These are phyloP conservation scores for Candida arabinofermentans DNA, from an alignment of 805 yeast species.

Conservation along the genomic window DNA sequence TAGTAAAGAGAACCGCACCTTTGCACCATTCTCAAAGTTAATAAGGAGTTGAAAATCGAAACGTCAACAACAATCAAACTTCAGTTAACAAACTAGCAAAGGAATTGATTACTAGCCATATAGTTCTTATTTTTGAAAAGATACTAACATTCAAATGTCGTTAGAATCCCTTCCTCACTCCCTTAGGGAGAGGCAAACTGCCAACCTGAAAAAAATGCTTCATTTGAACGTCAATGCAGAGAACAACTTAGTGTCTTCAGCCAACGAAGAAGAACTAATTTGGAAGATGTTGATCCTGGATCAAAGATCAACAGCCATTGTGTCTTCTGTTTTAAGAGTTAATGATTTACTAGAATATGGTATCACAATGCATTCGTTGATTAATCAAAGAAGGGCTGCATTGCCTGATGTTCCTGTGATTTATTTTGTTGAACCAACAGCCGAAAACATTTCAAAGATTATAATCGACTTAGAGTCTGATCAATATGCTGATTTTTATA, in stretches of 20 bases:
- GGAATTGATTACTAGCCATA: not conserved
- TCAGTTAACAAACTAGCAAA: not conserved
- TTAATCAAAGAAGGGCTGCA: slow-evolving; percentile 69
- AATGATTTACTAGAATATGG: slow-evolving; percentile 89
- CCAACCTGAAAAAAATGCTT: slow-evolving; percentile 73
- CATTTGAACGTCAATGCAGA: slow-evolving; percentile 76
- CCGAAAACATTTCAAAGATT: slow-evolving; percentile 65
- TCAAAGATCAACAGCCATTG: slow-evolving; percentile 71
- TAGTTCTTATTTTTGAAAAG: not conserved
- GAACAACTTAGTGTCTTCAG: slow-evolving; percentile 45
- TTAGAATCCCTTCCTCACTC: slow-evolving; percentile 16
- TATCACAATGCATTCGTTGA: slow-evolving; percentile 81
- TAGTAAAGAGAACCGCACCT: too few species aligned
- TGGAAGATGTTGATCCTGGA: slow-evolving; percentile 95
- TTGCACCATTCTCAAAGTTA: too few species aligned
- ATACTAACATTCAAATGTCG: slow-evolving; percentile 10
- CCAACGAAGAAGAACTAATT: slow-evolving; percentile 60
- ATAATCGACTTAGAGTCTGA: slow-evolving; percentile 70
- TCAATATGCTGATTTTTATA: slow-evolving; percentile 71
- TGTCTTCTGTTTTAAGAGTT: slow-evolving; percentile 89
- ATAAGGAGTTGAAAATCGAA: too few species aligned
- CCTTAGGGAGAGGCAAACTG: slow-evolving; percentile 28
- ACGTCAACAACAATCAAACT: not conserved
- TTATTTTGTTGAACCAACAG: slow-evolving; percentile 86
- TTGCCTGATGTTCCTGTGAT: slow-evolving; percentile 93